phyloP scores from a whole-genome alignment of 2,329 filamentous ascomycete genomes.

The Pseudogymnoascus sp. region DNA sequence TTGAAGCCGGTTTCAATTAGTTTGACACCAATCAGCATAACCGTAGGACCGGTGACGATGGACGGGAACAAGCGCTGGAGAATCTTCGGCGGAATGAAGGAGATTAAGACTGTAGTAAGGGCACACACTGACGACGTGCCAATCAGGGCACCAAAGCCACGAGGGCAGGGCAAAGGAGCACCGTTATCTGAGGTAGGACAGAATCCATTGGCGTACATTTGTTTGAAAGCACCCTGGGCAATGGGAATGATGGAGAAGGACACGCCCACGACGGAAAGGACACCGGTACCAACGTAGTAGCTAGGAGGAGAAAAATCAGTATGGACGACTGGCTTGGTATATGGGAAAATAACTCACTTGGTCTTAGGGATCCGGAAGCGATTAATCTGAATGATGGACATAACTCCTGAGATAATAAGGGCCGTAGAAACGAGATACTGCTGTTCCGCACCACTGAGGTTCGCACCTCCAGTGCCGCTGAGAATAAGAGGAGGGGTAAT shows the following conservation, averaged over 20 bases:
- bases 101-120: slow-evolving; percentile 62
- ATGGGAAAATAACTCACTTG: background rate
- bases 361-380: slow-evolving; percentile 42
- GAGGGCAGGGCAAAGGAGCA: slow-evolving; percentile 61
- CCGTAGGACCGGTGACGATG: slow-evolving; percentile 65
- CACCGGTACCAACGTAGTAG: slow-evolving; percentile 69
- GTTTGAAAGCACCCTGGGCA: slow-evolving; percentile 59
- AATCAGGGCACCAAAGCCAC: slow-evolving; percentile 66
- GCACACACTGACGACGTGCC: slow-evolving; percentile 60
- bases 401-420: slow-evolving; percentile 67
- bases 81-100: slow-evolving; percentile 60
- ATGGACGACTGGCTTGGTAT: background rate
- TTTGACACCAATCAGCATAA: slow-evolving; percentile 64
- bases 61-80: slow-evolving; percentile 71
- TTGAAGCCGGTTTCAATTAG: slow-evolving; percentile 64
- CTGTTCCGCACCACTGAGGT: slow-evolving; percentile 39
- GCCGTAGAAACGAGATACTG: slow-evolving; percentile 74
- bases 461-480: slow-evolving; percentile 47
- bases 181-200: slow-evolving; percentile 52
- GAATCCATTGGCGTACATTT: slow-evolving; percentile 70
- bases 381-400: slow-evolving; percentile 69
- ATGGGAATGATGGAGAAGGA: slow-evolving; percentile 71
- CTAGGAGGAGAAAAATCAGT: slow-evolving; percentile 37
- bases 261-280: slow-evolving; percentile 71
- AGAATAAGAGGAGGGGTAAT: slow-evolving; percentile 75